Evolutionary conservation across 352 stramenopile genomes (phyloP), one percentile per base, ranked within the genome.

Genomic region (Globisporangium orthogonon): DNA sequence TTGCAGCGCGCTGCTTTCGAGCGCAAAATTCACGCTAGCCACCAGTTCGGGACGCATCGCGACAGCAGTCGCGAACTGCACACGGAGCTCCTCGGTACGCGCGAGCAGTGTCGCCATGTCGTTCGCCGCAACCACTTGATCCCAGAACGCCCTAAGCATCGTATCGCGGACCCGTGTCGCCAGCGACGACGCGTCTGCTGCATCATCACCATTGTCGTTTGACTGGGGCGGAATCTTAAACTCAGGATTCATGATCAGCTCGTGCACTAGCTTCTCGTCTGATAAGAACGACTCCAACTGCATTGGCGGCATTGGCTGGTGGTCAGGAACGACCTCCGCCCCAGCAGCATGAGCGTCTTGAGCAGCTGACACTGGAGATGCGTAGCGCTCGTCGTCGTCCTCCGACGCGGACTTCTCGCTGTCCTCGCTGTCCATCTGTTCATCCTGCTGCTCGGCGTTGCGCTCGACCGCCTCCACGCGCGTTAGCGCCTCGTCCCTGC

Each of bases 111-210:
- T 73, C 41, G 69, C 49, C 6, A 78, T 52, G 46, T 89, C 80
- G 53, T 83, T 82, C 2, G 72, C 51, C 3, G 65, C 63, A 0
- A 76, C 61, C 0, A 87, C 63, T 9, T 78, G 76, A 47, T 89
- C 79, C 82, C 82, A 92, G 41, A 89, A 92, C 1, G 78, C 82
- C 48, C 75, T 69, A 1, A 70, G 66, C 77, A 89, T 91, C 4
- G 73, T 69, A 43, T 68, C 53, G 7, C 67, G 74, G 4, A 89
- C 66, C 18, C 74, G 66, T 11, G 70, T 61, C 17, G 66, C 63
- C 46, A 87, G 56, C 2, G 70, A 68, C 0, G 65, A 66, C 14
- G 10, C 37, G 18, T n/a, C 43, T n/a, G 3, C 29, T 9, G 41
- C 3, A 63, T 40, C 29, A 49, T 66, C 43, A 29, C n/a, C n/a